These are phyloP conservation scores for Stephania japonica DNA, from an alignment of 164 flowering plant species.

Conservation along the genomic window DNA sequence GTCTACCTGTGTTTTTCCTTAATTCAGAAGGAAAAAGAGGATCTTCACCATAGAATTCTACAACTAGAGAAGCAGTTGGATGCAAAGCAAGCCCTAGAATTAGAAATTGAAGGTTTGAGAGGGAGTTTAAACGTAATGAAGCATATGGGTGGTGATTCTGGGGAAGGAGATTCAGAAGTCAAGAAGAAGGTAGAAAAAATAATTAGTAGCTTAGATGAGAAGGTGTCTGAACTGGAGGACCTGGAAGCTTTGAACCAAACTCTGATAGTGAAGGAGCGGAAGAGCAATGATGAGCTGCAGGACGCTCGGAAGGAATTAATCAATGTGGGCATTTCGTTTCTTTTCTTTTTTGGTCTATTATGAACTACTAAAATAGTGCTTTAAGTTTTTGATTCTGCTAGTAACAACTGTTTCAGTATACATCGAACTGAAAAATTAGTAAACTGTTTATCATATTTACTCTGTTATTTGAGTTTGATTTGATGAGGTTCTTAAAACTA, in stretches of 20 bases:
- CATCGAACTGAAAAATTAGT: background rate
- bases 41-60: constrained; percentile 38
- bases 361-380: background rate
- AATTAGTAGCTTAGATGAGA: constrained; percentile 12
- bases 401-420: background rate
- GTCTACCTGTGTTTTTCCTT: constrained; percentile 2
- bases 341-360: background rate
- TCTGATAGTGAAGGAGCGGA: constrained; percentile 17
- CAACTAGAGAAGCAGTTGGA: constrained; percentile 57
- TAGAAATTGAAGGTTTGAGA: constrained; percentile 62
- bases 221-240: constrained; percentile 12
- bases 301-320: constrained; percentile 67
- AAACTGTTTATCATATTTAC: background rate
- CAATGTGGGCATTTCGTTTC: constrained; percentile 25
- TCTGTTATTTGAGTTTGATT: background rate
- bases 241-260: constrained; percentile 16
- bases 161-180: constrained; percentile 37
- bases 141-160: constrained; percentile 34
- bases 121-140: constrained; percentile 55
- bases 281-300: constrained; percentile 56
- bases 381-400: background rate
- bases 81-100: constrained; percentile 64
- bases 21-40: constrained; percentile 56
- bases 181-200: constrained; percentile 28
- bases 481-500: background rate